A percentile compares a stretch with the other conserved stretches of the same genome.
These are phyloP conservation scores for Torulaspora delbrueckii DNA, from an alignment of 805 yeast species.

Conservation along the genomic window DNA sequence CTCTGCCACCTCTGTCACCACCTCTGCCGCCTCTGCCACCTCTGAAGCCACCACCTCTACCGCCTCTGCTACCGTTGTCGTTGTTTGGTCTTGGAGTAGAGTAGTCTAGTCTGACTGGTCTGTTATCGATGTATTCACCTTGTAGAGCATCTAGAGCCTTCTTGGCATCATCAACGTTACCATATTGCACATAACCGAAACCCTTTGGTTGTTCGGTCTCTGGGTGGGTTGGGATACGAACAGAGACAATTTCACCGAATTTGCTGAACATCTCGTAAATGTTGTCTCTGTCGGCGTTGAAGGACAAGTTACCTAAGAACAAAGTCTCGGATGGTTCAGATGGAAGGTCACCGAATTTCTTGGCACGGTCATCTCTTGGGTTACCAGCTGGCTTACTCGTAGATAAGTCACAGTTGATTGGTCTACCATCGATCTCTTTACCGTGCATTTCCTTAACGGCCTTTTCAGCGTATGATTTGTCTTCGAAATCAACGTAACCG, in stretches of 20 bases:
- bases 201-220: slow-evolving; percentile 99
- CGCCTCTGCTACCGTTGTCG: slow-evolving; percentile 37
- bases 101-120: slow-evolving; percentile 92
- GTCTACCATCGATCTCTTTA: slow-evolving; percentile 94
- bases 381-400: slow-evolving; percentile 68
- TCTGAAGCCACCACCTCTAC: slow-evolving; percentile 36
- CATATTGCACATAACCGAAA: slow-evolving; percentile 94
- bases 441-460: slow-evolving; percentile 86
- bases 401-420: slow-evolving; percentile 89
- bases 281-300: slow-evolving; percentile 78
- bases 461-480: slow-evolving; percentile 72
- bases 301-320: slow-evolving; percentile 93
- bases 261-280: slow-evolving; percentile 68
- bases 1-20: slow-evolving; percentile 43
- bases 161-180: slow-evolving; percentile 82
- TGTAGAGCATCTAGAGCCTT: slow-evolving; percentile 80
- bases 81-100: slow-evolving; percentile 78
- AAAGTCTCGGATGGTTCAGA: slow-evolving; percentile 93
- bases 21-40: slow-evolving; percentile 37
- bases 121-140: slow-evolving; percentile 84
- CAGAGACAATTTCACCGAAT: slow-evolving; percentile 78
- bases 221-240: slow-evolving; percentile 96
- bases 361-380: slow-evolving; percentile 71
- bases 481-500: slow-evolving; percentile 93
- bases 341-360: slow-evolving; percentile 82